These are phyloP conservation scores for Sistotremastrum niveocremeum DNA, from an alignment of 768 basidiomycete genomes.

Conservation along the genomic window DNA sequence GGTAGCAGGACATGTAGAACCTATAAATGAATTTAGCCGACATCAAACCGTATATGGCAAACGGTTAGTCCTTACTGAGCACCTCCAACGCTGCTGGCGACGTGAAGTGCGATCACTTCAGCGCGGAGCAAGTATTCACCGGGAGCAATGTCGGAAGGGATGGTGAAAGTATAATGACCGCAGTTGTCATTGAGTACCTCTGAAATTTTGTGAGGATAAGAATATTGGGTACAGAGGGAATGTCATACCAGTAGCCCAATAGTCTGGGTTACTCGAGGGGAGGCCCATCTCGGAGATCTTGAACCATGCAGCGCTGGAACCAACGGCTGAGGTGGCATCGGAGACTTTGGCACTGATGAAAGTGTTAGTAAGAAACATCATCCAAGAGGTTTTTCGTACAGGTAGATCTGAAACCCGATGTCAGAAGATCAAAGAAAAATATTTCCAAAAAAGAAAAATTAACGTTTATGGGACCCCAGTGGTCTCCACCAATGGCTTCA, in stretches of 20 bases:
- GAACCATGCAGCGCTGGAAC: conserved; percentile 33
- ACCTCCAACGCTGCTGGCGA: conserved; percentile 29
- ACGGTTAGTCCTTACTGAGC: conserved; percentile 23
- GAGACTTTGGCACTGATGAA: conserved; percentile 23
- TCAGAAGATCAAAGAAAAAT: background rate
- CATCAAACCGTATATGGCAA: background rate
- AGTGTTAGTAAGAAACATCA: background rate
- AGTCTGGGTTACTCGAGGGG: conserved; percentile 33
- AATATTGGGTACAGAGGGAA: background rate
- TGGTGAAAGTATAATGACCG: conserved; percentile 38
- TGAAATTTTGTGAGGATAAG: background rate
- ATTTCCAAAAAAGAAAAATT: background rate
- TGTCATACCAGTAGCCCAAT: conserved; percentile 24
- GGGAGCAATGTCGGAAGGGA: conserved; percentile 26
- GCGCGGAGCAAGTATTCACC: conserved; percentile 37
- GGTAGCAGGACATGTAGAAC: conserved; percentile 36
- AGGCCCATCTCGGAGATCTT: conserved; percentile 37
- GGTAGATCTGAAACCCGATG: conserved; percentile 21
- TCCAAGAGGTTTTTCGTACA: conserved; percentile 10
- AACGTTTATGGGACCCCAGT: conserved; percentile 33
- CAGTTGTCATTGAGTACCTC: conserved; percentile 34
- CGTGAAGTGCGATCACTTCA: conserved; percentile 37
- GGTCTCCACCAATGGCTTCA: conserved; percentile 38
- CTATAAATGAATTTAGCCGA: conserved; percentile 4
- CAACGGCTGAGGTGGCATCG: conserved; percentile 31